phyloP scores from a whole-genome alignment of 139 green algal species.

The Ettlia oleoabundans region DNA sequence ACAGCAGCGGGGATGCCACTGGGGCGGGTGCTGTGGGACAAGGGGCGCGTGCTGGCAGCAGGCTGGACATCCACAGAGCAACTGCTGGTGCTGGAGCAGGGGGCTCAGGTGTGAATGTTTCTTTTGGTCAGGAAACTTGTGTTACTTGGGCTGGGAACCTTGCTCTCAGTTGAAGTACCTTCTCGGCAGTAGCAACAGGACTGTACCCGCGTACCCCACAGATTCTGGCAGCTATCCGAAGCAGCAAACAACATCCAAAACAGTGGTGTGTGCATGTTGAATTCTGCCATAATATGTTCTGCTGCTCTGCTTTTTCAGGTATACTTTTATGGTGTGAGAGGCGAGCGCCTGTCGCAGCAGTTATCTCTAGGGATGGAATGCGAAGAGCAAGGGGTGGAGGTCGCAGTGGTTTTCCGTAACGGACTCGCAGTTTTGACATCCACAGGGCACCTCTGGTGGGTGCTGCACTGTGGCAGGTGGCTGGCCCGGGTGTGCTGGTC shows the following conservation, averaged over 20 bases:
- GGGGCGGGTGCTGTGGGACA: conserved; percentile 77
- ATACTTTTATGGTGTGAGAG: conserved; percentile 55
- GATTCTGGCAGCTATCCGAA: too few relatives aligned
- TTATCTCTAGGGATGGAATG: conserved; percentile 70
- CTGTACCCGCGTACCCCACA: too few relatives aligned
- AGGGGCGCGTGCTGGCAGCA: conserved; percentile 64
- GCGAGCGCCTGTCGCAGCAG: conserved; percentile 48
- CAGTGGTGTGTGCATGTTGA: too few relatives aligned
- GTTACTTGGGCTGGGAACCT: too few relatives aligned
- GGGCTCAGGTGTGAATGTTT: conserved; percentile 52
- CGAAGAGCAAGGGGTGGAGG: conserved; percentile 61
- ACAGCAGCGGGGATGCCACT: conserved; percentile 59
- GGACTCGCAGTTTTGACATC: conserved; percentile 72
- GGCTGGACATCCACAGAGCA: conserved; percentile 79
- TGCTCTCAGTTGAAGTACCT: too few relatives aligned
- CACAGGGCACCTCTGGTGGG: conserved; percentile 47
- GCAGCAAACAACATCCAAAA: too few relatives aligned
- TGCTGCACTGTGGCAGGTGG: not conserved
- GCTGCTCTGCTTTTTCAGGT: conserved; percentile 54
- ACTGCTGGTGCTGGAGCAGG: conserved; percentile 75
- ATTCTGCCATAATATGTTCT: too few relatives aligned
- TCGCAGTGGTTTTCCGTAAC: conserved; percentile 53
- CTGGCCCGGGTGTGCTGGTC: not conserved
- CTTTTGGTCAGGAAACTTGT: not conserved
- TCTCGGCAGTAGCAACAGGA: too few relatives aligned